Evolutionary conservation across 176 grass and related monocot species (phyloP).

Genomic region (Phragmites australis): DNA sequence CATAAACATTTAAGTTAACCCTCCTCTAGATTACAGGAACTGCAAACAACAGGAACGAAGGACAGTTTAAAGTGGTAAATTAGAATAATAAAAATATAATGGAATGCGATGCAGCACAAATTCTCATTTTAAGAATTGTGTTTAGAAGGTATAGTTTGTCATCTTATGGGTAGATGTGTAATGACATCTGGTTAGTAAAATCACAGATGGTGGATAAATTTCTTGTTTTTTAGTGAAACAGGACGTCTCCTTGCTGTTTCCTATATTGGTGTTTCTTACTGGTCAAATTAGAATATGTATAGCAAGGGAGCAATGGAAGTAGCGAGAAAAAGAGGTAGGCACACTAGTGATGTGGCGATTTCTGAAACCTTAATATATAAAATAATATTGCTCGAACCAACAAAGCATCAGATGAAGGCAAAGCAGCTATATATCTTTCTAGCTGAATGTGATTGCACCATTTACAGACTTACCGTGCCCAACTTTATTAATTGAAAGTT

Average conservation of each 20-base stretch:
- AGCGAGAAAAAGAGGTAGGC: not conserved
- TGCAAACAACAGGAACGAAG: not conserved
- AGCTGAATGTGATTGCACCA: not conserved
- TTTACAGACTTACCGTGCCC: slow-evolving; percentile 72
- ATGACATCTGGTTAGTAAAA: not conserved
- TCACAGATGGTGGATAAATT: not conserved
- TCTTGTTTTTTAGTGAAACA: not conserved
- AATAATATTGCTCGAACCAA: not conserved
- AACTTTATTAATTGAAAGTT: slow-evolving; percentile 98
- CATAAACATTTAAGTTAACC: not conserved
- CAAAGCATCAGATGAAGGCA: not conserved
- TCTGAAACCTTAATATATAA: not conserved
- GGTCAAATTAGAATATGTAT: not conserved
- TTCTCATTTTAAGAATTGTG: not conserved
- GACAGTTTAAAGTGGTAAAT: not conserved
- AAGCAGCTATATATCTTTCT: not conserved
- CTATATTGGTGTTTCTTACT: not conserved
- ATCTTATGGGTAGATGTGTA: slow-evolving; percentile 2
- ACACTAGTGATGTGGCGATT: not conserved
- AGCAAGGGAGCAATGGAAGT: too few species aligned
- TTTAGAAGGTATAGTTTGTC: slow-evolving; percentile 18
- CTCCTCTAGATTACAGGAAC: not conserved
- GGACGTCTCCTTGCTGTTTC: not conserved
- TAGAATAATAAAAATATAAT: not conserved
- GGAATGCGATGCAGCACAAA: not conserved